Base-by-base conservation (phyloP, 306 rosid genomes). In the Prunus campanulata region DNA sequence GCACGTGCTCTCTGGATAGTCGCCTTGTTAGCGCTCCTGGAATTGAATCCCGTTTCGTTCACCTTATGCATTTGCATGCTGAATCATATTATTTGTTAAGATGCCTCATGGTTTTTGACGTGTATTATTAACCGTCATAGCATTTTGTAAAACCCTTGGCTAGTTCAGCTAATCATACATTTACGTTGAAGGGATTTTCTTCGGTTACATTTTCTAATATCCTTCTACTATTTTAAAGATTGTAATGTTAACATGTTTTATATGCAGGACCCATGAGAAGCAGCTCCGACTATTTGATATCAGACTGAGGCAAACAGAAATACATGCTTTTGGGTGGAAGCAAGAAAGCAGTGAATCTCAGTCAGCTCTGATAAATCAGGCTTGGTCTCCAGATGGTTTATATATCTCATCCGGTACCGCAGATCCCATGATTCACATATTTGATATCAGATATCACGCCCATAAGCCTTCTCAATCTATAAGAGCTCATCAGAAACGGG, bases 311-410 rank as follows among this genome's bases (percentile, higher is more conserved):
- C 90, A 83, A 76, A 86, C 91, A 51, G 98, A 96, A 85, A 79
- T 96, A 64, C 99, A 96, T 82, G 91, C 84, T 22, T 92, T 96
- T 74, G 99, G 99, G 59, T 96, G 99, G 99, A 93, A 91, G 88
- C 99, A 96, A 85, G 96, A 92, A 68, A 92, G 93, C 84, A 96
- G 98, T 62, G 99, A 96, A 11, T 96, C 98, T 70, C 99, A 92
- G 81, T 96, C 99, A 8, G 99, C 99, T 63, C 80, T 96, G 72
- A 91, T 96, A 82, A 96, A 92, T 77, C 99, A 96, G 76, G 88
- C 97, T 50, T 96, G 99, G 99, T 96, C 99, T 71, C 98, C 98
- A 30, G 99, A 96, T 74, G 99, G 99, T 44, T 80, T 91, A 35
- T 87, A 88, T 66, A 80, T 96, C 55, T 71, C 99, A 66, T 96